These are phyloP conservation scores for Fonsecaea erecta DNA, from an alignment of 2,329 filamentous ascomycete species.

Conservation along the genomic window DNA sequence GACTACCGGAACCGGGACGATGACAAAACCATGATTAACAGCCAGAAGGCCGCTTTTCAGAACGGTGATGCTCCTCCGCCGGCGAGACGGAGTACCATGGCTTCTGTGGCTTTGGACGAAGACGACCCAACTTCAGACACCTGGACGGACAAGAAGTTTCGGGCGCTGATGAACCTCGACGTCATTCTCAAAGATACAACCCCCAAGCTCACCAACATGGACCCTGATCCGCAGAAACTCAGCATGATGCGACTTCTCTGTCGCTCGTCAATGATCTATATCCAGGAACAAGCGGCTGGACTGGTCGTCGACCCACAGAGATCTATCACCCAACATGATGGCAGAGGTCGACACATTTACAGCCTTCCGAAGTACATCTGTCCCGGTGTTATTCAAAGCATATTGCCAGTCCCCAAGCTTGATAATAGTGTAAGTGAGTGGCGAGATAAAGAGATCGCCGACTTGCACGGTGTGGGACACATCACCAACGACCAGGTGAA, in stretches of 20 bases:
- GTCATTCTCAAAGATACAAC: conserved; percentile 3
- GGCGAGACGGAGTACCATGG: neutral
- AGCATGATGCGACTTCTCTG: conserved; percentile 19
- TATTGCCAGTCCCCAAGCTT: conserved; percentile 9
- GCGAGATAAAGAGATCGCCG: conserved; percentile 7
- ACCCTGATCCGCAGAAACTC: conserved; percentile 14
- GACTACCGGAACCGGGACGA: conserved; percentile 9
- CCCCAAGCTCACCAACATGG: conserved; percentile 7
- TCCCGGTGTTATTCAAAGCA: conserved; percentile 14
- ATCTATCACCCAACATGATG: conserved; percentile 5
- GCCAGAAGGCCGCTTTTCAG: conserved; percentile 5
- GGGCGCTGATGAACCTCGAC: conserved; percentile 13
- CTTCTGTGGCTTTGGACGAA: neutral
- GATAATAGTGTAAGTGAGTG: conserved; percentile 3
- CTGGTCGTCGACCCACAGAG: conserved; percentile 10
- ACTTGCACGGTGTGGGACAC: conserved; percentile 6
- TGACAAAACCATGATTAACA: conserved; percentile 2
- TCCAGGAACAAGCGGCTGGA: conserved; percentile 12
- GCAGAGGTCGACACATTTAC: conserved; percentile 2
- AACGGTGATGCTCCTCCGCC: neutral
- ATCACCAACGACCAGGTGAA: conserved; percentile 1
- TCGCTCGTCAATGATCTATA: conserved; percentile 17
- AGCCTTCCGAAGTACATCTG: conserved; percentile 13
- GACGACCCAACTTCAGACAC: neutral
- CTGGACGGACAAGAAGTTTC: conserved; percentile 5